phyloP scores from a whole-genome alignment of 2,329 filamentous ascomycete species.

The Tolypocladium amazonense region DNA sequence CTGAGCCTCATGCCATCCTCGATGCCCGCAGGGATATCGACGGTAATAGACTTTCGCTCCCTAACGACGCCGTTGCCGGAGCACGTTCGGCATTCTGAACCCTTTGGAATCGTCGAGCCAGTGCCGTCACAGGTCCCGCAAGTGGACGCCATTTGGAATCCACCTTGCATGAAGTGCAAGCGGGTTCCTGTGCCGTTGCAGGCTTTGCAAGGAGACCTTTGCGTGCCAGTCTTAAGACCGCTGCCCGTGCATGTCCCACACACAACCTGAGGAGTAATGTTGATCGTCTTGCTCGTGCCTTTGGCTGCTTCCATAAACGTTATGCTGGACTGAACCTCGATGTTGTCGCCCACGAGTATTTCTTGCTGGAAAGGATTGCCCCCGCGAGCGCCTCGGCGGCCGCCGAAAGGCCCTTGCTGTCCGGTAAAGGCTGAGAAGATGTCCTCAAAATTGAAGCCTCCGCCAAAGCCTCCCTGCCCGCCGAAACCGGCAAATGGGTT shows the following conservation, averaged over 20 bases:
- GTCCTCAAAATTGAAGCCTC: constrained; percentile 92
- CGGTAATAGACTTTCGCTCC: constrained; percentile 70
- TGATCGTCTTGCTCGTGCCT: constrained; percentile 79
- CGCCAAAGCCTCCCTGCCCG: constrained; percentile 57
- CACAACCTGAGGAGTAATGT: constrained; percentile 67
- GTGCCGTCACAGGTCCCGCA: constrained; percentile 73
- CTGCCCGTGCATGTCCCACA: constrained; percentile 77
- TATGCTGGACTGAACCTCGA: constrained; percentile 87
- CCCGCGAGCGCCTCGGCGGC: constrained; percentile 34
- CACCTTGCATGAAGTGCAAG: constrained; percentile 81
- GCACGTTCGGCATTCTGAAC: constrained; percentile 72
- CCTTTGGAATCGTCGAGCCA: constrained; percentile 65
- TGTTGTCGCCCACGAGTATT: constrained; percentile 85
- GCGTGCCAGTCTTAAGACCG: constrained; percentile 72
- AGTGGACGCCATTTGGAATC: constrained; percentile 92
- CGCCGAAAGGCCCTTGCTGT: constrained; percentile 42
- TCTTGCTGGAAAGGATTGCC: constrained; percentile 62
- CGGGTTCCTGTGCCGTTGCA: constrained; percentile 82
- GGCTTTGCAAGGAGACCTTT: constrained; percentile 60
- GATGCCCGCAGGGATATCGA: constrained; percentile 91
- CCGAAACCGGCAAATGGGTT: constrained; percentile 51
- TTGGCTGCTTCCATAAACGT: constrained; percentile 95
- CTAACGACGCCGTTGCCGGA: constrained; percentile 73
- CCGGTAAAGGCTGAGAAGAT: constrained; percentile 80
- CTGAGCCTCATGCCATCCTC: constrained; percentile 93